These are phyloP conservation scores for Ciborinia camelliae DNA, from an alignment of 2,329 filamentous ascomycete genomes.

Conservation along the genomic window DNA sequence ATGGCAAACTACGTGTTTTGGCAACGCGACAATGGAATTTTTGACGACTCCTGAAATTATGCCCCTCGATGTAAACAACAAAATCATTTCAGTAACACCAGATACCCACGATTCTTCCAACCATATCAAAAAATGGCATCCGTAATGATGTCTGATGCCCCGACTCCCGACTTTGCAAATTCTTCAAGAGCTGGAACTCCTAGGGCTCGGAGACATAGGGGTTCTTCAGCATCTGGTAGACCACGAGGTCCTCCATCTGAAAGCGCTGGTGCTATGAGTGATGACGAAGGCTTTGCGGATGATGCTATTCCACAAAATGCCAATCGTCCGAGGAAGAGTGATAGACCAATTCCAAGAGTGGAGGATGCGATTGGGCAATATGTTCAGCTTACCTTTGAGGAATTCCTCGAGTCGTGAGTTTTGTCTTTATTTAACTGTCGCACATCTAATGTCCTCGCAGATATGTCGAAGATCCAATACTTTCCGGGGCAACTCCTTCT, in stretches of 20 bases:
- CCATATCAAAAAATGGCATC: constrained; percentile 32
- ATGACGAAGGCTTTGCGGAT: constrained; percentile 62
- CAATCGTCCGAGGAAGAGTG: constrained; percentile 42
- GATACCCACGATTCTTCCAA: constrained; percentile 18
- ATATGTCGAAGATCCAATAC: constrained; percentile 66
- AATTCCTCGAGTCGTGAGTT: constrained; percentile 71
- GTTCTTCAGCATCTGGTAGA: constrained; percentile 33
- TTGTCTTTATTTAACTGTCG: constrained; percentile 30
- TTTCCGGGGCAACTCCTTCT: constrained; percentile 60
- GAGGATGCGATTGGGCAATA: constrained; percentile 73
- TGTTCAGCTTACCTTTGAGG: constrained; percentile 73
- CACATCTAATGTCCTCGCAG: constrained; percentile 34
- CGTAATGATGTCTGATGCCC: constrained; percentile 37
- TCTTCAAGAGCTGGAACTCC: constrained; percentile 34
- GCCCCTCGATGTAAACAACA: constrained; percentile 27
- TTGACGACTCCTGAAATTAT: constrained; percentile 24
- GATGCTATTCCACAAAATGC: constrained; percentile 58
- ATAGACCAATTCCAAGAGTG: constrained; percentile 62
- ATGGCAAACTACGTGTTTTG: constrained; percentile 24
- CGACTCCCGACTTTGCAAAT: constrained; percentile 30
- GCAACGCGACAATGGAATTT: constrained; percentile 19
- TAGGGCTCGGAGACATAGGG: constrained; percentile 28
- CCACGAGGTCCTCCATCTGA: constrained; percentile 55
- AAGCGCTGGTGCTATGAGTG: constrained; percentile 56
- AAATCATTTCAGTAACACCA: constrained; percentile 21